Conservation (phyloP, 768 basidiomycete genomes). For the Tricholoma flavovirens region DNA sequence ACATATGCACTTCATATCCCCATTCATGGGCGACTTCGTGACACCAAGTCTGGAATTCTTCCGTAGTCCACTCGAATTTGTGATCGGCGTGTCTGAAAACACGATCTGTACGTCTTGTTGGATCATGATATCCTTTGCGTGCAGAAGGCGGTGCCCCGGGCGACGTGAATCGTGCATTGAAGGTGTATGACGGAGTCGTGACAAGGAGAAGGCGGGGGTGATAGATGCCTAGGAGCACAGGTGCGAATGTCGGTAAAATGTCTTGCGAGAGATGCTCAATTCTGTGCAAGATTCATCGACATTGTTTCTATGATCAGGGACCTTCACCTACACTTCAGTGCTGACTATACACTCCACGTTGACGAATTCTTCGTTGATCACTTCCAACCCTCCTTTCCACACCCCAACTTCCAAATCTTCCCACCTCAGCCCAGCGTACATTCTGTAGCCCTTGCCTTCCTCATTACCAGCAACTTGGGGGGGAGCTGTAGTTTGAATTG, state of each 20-base stretch:
- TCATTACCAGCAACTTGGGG: slow-evolving; percentile 20
- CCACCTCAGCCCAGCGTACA: slow-evolving; percentile 48
- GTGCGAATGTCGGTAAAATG: slow-evolving; percentile 58
- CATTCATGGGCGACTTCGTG: slow-evolving; percentile 47
- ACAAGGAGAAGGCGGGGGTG: slow-evolving; percentile 67
- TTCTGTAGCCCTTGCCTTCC: slow-evolving; percentile 18
- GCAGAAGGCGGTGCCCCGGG: slow-evolving; percentile 40
- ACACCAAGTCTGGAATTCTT: slow-evolving; percentile 71
- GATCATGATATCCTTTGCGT: slow-evolving; percentile 59
- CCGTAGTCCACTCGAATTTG: slow-evolving; percentile 83
- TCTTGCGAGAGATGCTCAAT: slow-evolving; percentile 72
- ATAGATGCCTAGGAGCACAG: slow-evolving; percentile 71
- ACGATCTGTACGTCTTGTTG: slow-evolving; percentile 67
- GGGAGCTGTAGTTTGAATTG: slow-evolving; percentile 44
- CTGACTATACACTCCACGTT: slow-evolving; percentile 67
- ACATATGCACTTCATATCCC: slow-evolving; percentile 64
- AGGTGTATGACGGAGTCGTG: slow-evolving; percentile 84
- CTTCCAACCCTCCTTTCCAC: slow-evolving; percentile 72
- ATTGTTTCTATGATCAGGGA: not conserved
- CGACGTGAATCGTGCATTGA: slow-evolving; percentile 68
- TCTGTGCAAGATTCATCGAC: slow-evolving; percentile 30
- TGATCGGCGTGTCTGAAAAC: slow-evolving; percentile 81
- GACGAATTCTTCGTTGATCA: slow-evolving; percentile 59
- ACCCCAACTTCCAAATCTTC: slow-evolving; percentile 59
- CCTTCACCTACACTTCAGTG: slow-evolving; percentile 66